These are phyloP conservation scores for Leucaena leucocephala DNA, from an alignment of 306 rosid genomes.

Conservation along the genomic window DNA sequence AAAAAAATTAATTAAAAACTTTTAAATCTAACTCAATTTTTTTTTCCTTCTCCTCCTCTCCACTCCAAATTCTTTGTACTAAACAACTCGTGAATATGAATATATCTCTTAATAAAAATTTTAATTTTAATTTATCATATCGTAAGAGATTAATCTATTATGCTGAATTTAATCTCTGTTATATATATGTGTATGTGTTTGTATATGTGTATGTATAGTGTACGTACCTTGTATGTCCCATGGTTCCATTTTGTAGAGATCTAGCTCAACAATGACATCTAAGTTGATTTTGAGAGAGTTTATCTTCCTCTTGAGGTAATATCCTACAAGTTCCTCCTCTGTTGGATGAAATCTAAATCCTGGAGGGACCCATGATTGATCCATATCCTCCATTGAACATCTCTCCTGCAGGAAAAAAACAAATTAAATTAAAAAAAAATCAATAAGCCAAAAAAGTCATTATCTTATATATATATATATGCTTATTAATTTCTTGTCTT, in stretches of 20 bases:
- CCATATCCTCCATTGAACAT: constrained; percentile 61
- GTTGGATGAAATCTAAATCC: constrained; percentile 97
- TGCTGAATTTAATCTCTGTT: too few relatives aligned
- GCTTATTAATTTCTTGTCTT: neutral
- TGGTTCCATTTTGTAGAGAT: constrained; percentile 94
- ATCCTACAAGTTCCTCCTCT: constrained; percentile 93
- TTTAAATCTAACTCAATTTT: too few relatives aligned
- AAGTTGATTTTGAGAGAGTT: constrained; percentile 76
- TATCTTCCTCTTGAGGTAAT: constrained; percentile 85
- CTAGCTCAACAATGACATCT: constrained; percentile 84
- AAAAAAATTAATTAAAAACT: too few relatives aligned
- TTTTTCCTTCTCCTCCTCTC: too few relatives aligned
- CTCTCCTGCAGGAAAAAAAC: constrained; percentile 40
- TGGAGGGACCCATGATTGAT: constrained; percentile 81
- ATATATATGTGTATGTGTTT: too few relatives aligned
- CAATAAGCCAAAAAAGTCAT: too few relatives aligned
- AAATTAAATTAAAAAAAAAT: neutral
- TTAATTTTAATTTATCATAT: too few relatives aligned
- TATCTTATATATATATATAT: neutral
- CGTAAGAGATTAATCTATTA: too few relatives aligned
- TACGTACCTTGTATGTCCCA: constrained; percentile 93
- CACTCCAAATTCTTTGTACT: too few relatives aligned
- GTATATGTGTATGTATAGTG: neutral
- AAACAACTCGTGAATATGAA: too few relatives aligned
- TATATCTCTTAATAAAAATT: too few relatives aligned